A percentile compares a stretch with the other conserved stretches of the same genome.
Conservation (phyloP, 2,329 filamentous ascomycete species). For the Cytospora piceae region DNA sequence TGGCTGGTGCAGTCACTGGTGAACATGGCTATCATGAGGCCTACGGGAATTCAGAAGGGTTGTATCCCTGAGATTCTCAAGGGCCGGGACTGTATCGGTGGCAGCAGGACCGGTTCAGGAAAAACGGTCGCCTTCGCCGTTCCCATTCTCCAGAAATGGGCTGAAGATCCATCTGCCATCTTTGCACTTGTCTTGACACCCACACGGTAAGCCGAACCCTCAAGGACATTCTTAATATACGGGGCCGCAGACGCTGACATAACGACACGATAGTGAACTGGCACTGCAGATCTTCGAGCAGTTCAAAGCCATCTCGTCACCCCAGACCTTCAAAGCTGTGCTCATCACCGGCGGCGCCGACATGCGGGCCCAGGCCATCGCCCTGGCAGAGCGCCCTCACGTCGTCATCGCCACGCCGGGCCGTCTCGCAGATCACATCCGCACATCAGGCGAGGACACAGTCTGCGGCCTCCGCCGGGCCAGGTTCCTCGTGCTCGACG, state of each 20-base stretch:
- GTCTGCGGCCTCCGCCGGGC: constrained; percentile 78
- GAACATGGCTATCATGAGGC: constrained; percentile 76
- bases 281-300: constrained; percentile 97
- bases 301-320: constrained; percentile 87
- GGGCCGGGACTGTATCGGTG: constrained; percentile 92
- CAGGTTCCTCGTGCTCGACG: constrained; percentile 88
- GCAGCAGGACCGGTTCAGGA: constrained; percentile 91
- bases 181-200: constrained; percentile 89
- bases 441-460: constrained; percentile 88
- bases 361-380: constrained; percentile 88
- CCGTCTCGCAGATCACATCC: constrained; percentile 89
- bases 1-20: constrained; percentile 85
- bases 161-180: constrained; percentile 87
- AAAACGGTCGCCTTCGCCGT: constrained; percentile 97
- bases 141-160: constrained; percentile 92
- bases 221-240: no score
- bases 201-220: constrained; percentile 61
- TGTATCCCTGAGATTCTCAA: constrained; percentile 93
- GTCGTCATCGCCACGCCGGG: constrained; percentile 94
- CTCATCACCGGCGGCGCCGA: constrained; percentile 93
- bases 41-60: constrained; percentile 89
- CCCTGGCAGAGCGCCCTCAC: constrained; percentile 80
- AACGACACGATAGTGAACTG: constrained; percentile 64
- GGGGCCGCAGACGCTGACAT: background rate
- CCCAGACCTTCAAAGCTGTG: constrained; percentile 82